phyloP scores from a whole-genome alignment of 1,284 basidiomycete species.

The Abortiporus biennis region DNA sequence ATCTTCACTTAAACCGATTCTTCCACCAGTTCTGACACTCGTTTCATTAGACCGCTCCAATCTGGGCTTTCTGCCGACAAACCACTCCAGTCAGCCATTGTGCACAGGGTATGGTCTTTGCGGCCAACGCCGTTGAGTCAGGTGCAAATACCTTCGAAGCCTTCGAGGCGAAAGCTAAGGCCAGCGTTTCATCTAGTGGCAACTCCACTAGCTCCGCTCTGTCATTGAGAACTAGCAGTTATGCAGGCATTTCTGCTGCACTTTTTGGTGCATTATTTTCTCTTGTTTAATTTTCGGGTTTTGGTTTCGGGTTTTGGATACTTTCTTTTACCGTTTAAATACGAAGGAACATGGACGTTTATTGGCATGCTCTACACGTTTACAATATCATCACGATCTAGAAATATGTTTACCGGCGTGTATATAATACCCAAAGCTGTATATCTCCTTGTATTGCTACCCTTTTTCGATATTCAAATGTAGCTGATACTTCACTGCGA shows the following conservation, averaged over 20 bases:
- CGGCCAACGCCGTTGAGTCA: slow-evolving; percentile 49
- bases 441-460: too few relatives aligned
- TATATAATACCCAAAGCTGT: too few relatives aligned
- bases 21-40: slow-evolving; percentile 10
- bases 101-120: slow-evolving; percentile 59
- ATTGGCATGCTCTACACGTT: too few relatives aligned
- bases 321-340: too few relatives aligned
- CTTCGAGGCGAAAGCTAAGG: slow-evolving; percentile 35
- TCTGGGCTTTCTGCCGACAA: slow-evolving; percentile 44
- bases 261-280: too few relatives aligned
- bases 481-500: too few relatives aligned
- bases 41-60: slow-evolving; percentile 28
- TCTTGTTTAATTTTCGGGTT: too few relatives aligned
- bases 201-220: not conserved
- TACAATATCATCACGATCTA: too few relatives aligned
- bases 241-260: not conserved
- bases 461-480: too few relatives aligned
- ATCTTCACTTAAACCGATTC: slow-evolving; percentile 2
- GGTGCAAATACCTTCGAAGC: slow-evolving; percentile 52
- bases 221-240: not conserved
- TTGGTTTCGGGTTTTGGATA: too few relatives aligned
- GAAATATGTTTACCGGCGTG: too few relatives aligned
- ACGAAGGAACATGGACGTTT: too few relatives aligned
- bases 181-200: not conserved
- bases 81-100: slow-evolving; percentile 35